Conservation (phyloP, 2,329 filamentous ascomycete genomes). For the Diaporthe citri region DNA sequence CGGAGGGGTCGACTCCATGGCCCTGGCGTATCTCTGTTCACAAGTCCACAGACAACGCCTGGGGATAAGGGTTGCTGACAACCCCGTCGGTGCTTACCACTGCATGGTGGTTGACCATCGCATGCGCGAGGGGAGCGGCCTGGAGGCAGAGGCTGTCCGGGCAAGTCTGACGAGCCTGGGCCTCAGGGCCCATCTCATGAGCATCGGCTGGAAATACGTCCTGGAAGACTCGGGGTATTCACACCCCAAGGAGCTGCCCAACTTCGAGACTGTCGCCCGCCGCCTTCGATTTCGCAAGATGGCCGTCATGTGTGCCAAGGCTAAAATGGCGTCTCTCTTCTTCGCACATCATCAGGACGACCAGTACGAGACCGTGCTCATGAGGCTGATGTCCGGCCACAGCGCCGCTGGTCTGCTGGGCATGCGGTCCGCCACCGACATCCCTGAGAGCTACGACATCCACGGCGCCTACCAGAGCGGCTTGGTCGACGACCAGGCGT, state of each 20-base stretch:
- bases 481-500: slow-evolving; percentile 60
- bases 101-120: slow-evolving; percentile 70
- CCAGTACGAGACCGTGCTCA: slow-evolving; percentile 89
- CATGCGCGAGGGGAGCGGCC: slow-evolving; percentile 63
- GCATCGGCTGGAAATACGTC: slow-evolving; percentile 64
- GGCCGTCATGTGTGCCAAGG: slow-evolving; percentile 68
- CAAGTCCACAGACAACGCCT: slow-evolving; percentile 53
- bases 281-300: slow-evolving; percentile 79
- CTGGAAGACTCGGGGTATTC: slow-evolving; percentile 41
- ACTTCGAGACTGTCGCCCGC: slow-evolving; percentile 84
- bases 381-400: slow-evolving; percentile 79
- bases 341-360: slow-evolving; percentile 92
- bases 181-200: slow-evolving; percentile 45
- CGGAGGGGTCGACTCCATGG: slow-evolving; percentile 98
- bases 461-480: slow-evolving; percentile 79
- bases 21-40: slow-evolving; percentile 81
- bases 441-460: slow-evolving; percentile 87
- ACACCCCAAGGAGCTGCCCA: slow-evolving; percentile 60
- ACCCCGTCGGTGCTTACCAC: slow-evolving; percentile 55
- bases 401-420: slow-evolving; percentile 78
- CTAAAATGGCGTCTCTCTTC: slow-evolving; percentile 71
- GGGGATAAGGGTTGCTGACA: slow-evolving; percentile 58
- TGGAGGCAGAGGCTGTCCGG: slow-evolving; percentile 65
- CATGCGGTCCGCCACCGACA: slow-evolving; percentile 73
- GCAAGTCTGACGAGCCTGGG: slow-evolving; percentile 52